Evolutionary conservation across 2,329 filamentous ascomycete genomes (phyloP), one percentile per base, ranked within the genome.

Genomic region (Calonectria fujianensis): DNA sequence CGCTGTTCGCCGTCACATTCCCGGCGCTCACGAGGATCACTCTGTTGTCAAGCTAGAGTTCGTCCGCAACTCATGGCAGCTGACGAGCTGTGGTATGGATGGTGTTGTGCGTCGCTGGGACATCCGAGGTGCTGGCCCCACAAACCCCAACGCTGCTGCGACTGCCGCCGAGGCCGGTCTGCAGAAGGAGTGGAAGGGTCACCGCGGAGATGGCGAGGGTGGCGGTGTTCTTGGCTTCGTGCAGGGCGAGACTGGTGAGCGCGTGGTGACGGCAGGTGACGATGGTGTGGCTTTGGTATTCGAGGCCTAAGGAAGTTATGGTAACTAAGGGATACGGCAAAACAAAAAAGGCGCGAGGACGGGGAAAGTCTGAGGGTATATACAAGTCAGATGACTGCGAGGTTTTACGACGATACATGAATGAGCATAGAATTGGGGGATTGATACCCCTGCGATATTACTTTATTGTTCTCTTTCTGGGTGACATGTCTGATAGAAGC

Each of bases 31-130:
- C 84, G 94, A 96, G 77, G 94, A 95, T n/a, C 94, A 94, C 81
- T 94, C 95, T 1, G 95, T 99, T 27, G 96, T 98, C 75, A 96
- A 97, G 86, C 92, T 98, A 6, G 95, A 98, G 74, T 99, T 98
- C 82, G 91, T 98, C 73, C 88, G 88, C 82, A 83, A 86, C 78
- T 82, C 81, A 77, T 96, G 92, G 93, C 82, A 97, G 75, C 87
- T 98, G 69, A 98, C 96, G 2, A 95, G 92, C 77, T 96, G 93
- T 79, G 97, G 97, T 11, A 95, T 98, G 90, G 97, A 99, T 82
- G 96, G 97, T 24, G 95, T 96, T 0, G 92, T 99, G 27, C 90
- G 95, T 81, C 89, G 96, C 74, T 99, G 97, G 97, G 96, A 99
- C 85, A 82, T 92, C 69, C 86, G 90, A n/a, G 90, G 89, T n/a